Evolutionary conservation across 345 rosid species (phyloP), one percentile per base, ranked within the genome.

Genomic region (Euphorbia pulcherrima): DNA sequence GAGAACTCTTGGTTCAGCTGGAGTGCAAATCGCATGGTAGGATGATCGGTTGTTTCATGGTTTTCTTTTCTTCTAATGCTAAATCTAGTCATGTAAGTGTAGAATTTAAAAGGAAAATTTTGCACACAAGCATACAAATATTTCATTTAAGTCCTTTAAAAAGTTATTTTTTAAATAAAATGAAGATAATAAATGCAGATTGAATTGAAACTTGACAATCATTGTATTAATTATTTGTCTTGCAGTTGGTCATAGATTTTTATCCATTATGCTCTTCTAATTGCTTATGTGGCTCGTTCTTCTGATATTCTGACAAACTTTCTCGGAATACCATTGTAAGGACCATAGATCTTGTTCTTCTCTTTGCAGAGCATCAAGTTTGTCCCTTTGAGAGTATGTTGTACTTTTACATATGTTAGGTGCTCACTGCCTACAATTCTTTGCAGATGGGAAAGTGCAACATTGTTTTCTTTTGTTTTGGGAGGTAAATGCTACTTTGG

Each of bases 251-350:
- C 96, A 5, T 93, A 88, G 81, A 78, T 93, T 75, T 87, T 88
- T 71, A 88, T 93, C 72, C 98, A 93, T 71, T 93, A 87, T 48
- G 85, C 97, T 54, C 87, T 93, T 81, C 96, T 93, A 5, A 82
- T 93, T 60, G 96, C 97, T 57, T 93, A 93, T 71, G 85, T 93
- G 73, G 97, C 96, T 75, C 96, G 97, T 68, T 90, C 98, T 77
- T 93, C 98, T 64, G 93, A 87, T 72, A 93, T 90, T 62, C 72
- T 93, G 77, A 81, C 90, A 35, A 82, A 78, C 69, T 81, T 80
- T 78, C 88, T 90, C 26, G 86, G 96, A 80, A 83, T 87, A 75
- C 97, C 97, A 39, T 70, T 83, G 98, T 88, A 88, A 8, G 84
- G 60, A 65, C 67, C 71, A 53, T 60, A 69, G 60, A 64, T 69